Evolutionary conservation across 129 eudicot species (phyloP), one percentile per base, ranked within the genome.

Genomic region (Calendula officinalis): DNA sequence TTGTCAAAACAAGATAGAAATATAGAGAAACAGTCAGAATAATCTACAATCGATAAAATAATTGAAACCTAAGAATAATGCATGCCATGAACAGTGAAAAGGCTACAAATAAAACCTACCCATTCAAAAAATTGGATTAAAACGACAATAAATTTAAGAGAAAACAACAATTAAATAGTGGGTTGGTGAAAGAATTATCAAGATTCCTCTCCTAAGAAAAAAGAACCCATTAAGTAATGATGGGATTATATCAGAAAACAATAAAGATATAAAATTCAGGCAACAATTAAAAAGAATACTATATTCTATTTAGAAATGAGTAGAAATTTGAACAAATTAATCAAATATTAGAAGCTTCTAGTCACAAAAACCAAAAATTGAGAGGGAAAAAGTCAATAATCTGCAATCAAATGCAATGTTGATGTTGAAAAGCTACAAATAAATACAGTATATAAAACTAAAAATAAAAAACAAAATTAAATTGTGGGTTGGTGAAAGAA

Each of bases 161-260:
- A 17, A 72, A 60, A n/a, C 36, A 56, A 56, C 16, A 46, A 48
- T 9, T 65, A 37, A 46, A 56, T 35, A 53, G 55, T 54, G 41
- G 64, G 56, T 62, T 72, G 64, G 71, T 72, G 65, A 55, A 54
- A 27, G 56, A 47, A 64, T 71, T 41, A 62, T 62, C 56, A 42
- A 48, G 67, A 69, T 48, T 10, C 49, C 11, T 55, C 65, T 52
- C 62, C 51, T 67, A 75, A 34, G 38, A 47, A 35, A 34, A 5
- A 12, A 36, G 60, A 14, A n/a, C n/a, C 35, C 38, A 12, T 7
- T 9, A 13, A 13, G 48, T 37, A 63, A 64, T 76, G 71, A 69
- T 62, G 62, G 63, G 47, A n/a, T n/a, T n/a, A n/a, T 17, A 51
- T 51, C 2, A 4, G 3, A 17, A 3, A 16, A 49, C 16, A 46